Conservation (phyloP, 129 eudicot species). For the Arctium lappa region DNA sequence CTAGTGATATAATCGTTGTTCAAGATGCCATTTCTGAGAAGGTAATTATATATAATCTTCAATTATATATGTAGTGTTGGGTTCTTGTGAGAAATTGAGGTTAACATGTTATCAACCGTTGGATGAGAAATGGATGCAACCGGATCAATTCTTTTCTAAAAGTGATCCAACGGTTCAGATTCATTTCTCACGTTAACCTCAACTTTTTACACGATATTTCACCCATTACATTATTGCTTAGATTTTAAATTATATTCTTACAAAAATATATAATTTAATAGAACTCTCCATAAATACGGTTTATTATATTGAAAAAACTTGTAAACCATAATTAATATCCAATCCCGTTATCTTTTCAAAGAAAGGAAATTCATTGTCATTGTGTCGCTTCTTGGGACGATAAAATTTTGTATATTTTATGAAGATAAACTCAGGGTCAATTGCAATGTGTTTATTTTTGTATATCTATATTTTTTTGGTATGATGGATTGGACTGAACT, state of each 20-base stretch:
- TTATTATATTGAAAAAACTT: too few relatives aligned
- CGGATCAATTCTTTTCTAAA: too few relatives aligned
- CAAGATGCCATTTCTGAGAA: conserved; percentile 99
- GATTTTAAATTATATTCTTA: background rate
- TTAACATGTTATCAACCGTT: too few relatives aligned
- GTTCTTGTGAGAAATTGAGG: too few relatives aligned
- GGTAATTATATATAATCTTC: conserved; percentile 26
- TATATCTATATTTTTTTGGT: background rate
- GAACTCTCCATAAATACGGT: too few relatives aligned
- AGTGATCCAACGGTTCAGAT: too few relatives aligned
- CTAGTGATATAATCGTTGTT: conserved; percentile 82
- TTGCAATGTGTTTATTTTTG: background rate
- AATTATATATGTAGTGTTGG: background rate
- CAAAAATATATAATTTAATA: background rate
- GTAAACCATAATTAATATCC: background rate
- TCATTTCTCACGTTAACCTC: too few relatives aligned
- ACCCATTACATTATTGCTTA: background rate
- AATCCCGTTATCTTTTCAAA: background rate
- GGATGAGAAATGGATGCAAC: too few relatives aligned
- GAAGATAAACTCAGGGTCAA: background rate
- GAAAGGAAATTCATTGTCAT: background rate
- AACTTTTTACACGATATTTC: too few relatives aligned
- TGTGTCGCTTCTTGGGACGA: background rate
- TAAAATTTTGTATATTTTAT: background rate
- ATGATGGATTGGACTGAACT: background rate